Base-by-base conservation (phyloP, 345 rosid genomes). In the Bretschneidera sinensis region DNA sequence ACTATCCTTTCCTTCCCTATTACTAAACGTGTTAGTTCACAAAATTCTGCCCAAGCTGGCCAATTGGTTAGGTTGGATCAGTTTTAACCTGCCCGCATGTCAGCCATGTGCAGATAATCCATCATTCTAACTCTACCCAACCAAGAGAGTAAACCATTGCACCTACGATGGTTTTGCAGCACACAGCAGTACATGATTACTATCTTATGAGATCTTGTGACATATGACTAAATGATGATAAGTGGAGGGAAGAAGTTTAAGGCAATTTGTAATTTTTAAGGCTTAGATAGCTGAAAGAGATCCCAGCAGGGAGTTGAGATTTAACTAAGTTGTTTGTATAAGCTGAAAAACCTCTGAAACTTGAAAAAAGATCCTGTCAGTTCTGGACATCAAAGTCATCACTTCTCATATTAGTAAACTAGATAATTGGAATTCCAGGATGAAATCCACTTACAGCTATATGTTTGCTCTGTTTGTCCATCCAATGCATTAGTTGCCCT, bases 391-490 rank as follows among this genome's bases (percentile, higher is more conserved):
- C n/a, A 45, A 45, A 28, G 33, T 28, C 33, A 28, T 28, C 33
- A 8, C 33, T 28, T 28, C 33, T 8, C 8, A 28, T 2, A 8
- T 28, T 3, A 28, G 33, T n/a, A 28, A 8, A 3, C 8, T 2
- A 28, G 33, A 28, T 28, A 28, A 28, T 28, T 8, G 5, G 33
- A 28, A 28, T 28, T 28, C 33, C 33, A 52, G 15, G 20, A 15
- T 13, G 15, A 11, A 50, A 63, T 63, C 66, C 68, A 75, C 96
- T 81, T 72, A 90, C 97, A 59, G 96, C 81, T 51, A 94, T 76
- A 79, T 94, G 97, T 74, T 94, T 94, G 82, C 95, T 94, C 78
- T 94, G 99, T 76, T 88, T 94, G 65, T 94, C 99, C 97, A 94
- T 85, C 99, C 99, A 94, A 68, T 84, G 83, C 58, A 87, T 73